A percentile compares a stretch with the other conserved stretches of the same genome.
Conservation (phyloP, 805 yeast genomes). For the Metschnikowia colocasiae region DNA sequence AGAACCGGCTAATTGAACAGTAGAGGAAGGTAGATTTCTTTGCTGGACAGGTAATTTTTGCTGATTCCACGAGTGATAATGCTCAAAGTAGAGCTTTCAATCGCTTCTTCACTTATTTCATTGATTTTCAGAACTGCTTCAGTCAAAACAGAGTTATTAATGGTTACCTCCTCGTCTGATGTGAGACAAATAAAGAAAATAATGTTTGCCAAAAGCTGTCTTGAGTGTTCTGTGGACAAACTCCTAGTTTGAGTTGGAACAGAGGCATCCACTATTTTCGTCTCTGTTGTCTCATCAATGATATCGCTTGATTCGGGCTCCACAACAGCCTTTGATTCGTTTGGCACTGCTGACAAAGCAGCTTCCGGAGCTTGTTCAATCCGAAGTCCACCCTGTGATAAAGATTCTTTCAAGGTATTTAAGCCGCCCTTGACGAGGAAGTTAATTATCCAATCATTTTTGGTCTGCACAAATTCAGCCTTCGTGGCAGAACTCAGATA, state of each 20-base stretch:
- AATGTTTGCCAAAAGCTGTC: constrained; percentile 22
- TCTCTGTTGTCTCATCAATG: neutral
- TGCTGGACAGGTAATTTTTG: constrained; percentile 30
- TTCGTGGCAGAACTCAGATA: constrained; percentile 20
- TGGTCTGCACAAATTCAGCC: constrained; percentile 21
- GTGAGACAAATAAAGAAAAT: constrained; percentile 22
- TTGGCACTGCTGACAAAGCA: neutral
- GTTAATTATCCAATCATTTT: constrained; percentile 29
- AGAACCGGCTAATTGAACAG: constrained; percentile 11
- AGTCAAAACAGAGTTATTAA: neutral
- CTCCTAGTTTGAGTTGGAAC: neutral
- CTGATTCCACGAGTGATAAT: constrained; percentile 20
- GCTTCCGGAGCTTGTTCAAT: neutral
- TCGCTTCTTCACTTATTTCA: constrained; percentile 4
- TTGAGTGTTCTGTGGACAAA: constrained; percentile 6
- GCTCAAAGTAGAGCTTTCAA: constrained; percentile 18
- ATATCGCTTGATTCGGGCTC: neutral
- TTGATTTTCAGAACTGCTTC: neutral
- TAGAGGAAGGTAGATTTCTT: constrained; percentile 21
- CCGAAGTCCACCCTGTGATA: neutral
- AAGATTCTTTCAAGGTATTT: neutral
- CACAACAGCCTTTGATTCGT: neutral
- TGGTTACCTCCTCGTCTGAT: constrained; percentile 2
- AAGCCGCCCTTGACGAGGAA: neutral
- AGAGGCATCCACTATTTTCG: neutral